These are phyloP conservation scores for Strobilomyces confusus DNA, from an alignment of 768 basidiomycete species.

Conservation along the genomic window DNA sequence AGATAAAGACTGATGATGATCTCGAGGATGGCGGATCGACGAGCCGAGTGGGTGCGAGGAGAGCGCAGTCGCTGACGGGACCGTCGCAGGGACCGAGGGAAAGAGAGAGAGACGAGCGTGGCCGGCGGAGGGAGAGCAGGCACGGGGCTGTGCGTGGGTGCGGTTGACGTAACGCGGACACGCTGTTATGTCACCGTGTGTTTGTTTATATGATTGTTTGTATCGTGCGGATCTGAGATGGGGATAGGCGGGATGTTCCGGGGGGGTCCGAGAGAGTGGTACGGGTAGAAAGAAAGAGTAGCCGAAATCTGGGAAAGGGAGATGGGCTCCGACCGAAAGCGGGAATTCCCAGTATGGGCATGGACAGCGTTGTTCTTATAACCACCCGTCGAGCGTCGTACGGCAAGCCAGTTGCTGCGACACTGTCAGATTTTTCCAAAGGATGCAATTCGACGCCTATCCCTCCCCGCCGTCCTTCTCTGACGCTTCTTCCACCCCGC, in stretches of 20 bases:
- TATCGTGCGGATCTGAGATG: constrained; percentile 28
- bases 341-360: constrained; percentile 24
- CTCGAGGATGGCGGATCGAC: background rate
- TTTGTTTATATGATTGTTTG: constrained; percentile 19
- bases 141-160: constrained; percentile 29
- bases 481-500: constrained; percentile 62
- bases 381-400: constrained; percentile 16
- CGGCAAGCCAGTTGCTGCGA: constrained; percentile 20
- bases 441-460: constrained; percentile 61
- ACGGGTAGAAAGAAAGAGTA: constrained; percentile 35
- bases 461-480: constrained; percentile 50
- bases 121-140: constrained; percentile 9
- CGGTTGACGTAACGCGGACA: constrained; percentile 32
- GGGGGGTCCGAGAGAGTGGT: constrained; percentile 28
- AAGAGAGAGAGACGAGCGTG: background rate
- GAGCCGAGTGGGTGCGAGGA: background rate
- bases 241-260: constrained; percentile 31
- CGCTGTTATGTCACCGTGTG: constrained; percentile 27
- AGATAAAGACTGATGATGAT: background rate
- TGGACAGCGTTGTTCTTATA: constrained; percentile 34
- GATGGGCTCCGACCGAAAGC: constrained; percentile 20
- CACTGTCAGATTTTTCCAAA: constrained; percentile 14
- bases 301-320: constrained; percentile 35
- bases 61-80: constrained; percentile 13
- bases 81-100: constrained; percentile 6